Percentiles rank a stretch among this genome's conserved stretches.
Conservation (phyloP, 2,329 filamentous ascomycete species). For the Alternaria triticimaculans region DNA sequence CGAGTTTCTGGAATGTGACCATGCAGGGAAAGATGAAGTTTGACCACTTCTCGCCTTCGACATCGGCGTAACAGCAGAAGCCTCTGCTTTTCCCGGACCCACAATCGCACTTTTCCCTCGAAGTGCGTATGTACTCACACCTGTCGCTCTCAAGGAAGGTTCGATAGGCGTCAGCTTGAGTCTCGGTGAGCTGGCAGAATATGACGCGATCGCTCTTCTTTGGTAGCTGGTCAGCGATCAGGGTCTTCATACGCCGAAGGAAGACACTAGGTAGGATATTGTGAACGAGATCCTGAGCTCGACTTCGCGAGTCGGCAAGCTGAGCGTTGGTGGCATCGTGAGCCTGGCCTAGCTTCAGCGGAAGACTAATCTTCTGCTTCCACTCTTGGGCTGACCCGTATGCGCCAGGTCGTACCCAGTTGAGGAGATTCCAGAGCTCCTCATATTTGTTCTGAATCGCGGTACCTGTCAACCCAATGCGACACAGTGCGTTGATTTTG, state of each 20-base stretch:
- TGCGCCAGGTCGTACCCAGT: conserved; percentile 90
- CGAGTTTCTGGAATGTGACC: conserved; percentile 80
- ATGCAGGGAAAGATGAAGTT: conserved; percentile 85
- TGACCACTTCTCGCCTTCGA: conserved; percentile 72
- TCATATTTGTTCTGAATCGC: conserved; percentile 98
- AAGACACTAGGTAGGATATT: conserved; percentile 92
- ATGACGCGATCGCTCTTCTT: conserved; percentile 95
- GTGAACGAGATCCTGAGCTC: conserved; percentile 81
- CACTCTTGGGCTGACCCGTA: conserved; percentile 75
- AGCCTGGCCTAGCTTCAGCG: conserved; percentile 85
- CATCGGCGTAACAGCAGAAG: conserved; percentile 74
- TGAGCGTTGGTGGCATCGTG: conserved; percentile 88
- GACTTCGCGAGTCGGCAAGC: conserved; percentile 79
- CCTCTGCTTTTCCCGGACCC: conserved; percentile 73
- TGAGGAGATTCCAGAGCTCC: conserved; percentile 92
- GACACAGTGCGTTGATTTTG: conserved; percentile 86
- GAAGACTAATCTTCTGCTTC: conserved; percentile 77
- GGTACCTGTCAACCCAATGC: conserved; percentile 92
- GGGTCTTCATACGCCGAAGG: conserved; percentile 86
- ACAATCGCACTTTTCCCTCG: conserved; percentile 74
- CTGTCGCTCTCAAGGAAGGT: conserved; percentile 77
- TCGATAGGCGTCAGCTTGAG: conserved; percentile 82
- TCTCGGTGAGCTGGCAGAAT: conserved; percentile 87
- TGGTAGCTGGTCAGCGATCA: conserved; percentile 90
- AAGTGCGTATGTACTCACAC: conserved; percentile 70